Evolutionary conservation across 306 rosid genomes (phyloP).

Genomic region (Oxytropis ochrocephala): DNA sequence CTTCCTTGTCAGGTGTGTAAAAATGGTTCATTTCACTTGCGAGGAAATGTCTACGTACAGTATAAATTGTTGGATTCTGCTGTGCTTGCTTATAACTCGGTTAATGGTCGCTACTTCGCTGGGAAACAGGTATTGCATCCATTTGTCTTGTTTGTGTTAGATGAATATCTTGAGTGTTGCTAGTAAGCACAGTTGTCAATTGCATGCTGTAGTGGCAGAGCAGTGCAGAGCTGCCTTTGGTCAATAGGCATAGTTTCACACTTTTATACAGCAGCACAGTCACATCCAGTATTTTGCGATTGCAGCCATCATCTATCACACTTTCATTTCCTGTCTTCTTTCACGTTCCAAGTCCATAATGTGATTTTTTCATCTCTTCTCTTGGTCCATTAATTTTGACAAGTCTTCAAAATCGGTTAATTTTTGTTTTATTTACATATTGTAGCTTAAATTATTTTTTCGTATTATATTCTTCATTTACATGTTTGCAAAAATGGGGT

Average conservation of each 20-base stretch:
- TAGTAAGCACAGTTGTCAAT: background rate
- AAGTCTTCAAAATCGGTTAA: background rate
- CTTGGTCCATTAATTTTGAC: background rate
- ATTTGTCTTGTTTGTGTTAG: background rate
- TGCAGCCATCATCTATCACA: background rate
- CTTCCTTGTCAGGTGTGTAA: conserved; percentile 65
- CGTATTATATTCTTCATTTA: too few relatives aligned
- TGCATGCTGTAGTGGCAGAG: background rate
- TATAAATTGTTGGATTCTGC: conserved; percentile 77
- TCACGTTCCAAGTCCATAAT: background rate
- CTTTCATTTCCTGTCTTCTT: background rate
- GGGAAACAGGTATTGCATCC: conserved; percentile 69
- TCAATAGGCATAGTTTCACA: background rate
- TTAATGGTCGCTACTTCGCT: conserved; percentile 80
- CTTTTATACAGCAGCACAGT: background rate
- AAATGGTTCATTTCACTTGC: conserved; percentile 90
- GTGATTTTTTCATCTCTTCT: background rate
- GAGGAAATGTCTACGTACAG: conserved; percentile 85
- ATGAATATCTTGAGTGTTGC: conserved; percentile 3
- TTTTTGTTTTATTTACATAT: background rate
- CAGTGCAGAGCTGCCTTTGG: background rate
- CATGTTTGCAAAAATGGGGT: too few relatives aligned
- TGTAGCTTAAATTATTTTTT: background rate
- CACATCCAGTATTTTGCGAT: background rate
- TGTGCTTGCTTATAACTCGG: conserved; percentile 49